Base-by-base conservation (phyloP, 495 filamentous ascomycete genomes). In the Penicillium macrosclerotiorum region DNA sequence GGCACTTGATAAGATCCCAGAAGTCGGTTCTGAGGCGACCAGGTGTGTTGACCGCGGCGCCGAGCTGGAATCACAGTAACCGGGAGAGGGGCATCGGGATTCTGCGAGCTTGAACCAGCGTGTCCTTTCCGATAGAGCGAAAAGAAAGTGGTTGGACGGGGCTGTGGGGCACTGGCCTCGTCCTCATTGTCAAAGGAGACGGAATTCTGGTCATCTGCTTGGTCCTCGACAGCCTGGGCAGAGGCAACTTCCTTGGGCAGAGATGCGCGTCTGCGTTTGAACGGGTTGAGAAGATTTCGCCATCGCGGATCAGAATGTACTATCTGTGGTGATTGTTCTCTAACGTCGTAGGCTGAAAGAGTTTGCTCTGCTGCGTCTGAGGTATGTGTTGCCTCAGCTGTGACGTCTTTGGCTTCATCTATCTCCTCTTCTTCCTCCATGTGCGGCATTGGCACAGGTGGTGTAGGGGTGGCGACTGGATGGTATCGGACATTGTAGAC, bases 401-500 rank as follows among this genome's bases (percentile, higher is more conserved):
- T 38, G 9, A 62, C 39, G 36, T 66, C 65, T 45, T 73, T 72
- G 20, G 47, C 37, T 34, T 66, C 54, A 9, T 62, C 52, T 9
- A 47, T n/a, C 47, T 68, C 62, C 4, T 62, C 59, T 20, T 66
- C 63, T 37, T 72, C 65, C 19, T 64, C 59, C 66, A 68, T 69
- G 41, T 68, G 55, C 12, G 63, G 65, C 57, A 65, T 69, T 16
- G 54, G 59, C 23, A 73, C 65, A 0, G 80, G 71, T 5, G 74
- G 73, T n/a, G 83, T 82, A n/a, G 83, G 73, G 51, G 84, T 83
- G 26, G 78, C 81, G 34, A 84, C 75, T n/a, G 87, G 78, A 49
- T 92, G 86, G 58, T 94, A 90, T 35, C 84, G 82, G 37, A 96
- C 78, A 44, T 85, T 82, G 54, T 96, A 95, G 11, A 93, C 80